These are phyloP conservation scores for Albizia julibrissin DNA, from an alignment of 306 rosid species.

Conservation along the genomic window DNA sequence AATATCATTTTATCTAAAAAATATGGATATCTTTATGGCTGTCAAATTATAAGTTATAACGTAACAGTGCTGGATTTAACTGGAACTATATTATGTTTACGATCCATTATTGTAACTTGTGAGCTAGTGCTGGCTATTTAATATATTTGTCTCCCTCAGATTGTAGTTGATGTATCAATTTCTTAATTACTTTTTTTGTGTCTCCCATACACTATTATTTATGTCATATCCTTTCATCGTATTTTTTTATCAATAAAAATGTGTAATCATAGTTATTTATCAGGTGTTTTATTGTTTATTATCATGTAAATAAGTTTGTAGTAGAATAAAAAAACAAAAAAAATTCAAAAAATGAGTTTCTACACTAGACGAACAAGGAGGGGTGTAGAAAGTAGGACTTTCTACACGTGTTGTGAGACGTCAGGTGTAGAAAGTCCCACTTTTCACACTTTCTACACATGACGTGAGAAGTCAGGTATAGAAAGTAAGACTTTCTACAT, in stretches of 20 bases:
- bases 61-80: conserved; percentile 10
- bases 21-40: conserved; percentile 41
- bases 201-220: neutral
- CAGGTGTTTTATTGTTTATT: no score
- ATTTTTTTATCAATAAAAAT: neutral
- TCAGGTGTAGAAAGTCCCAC: no score
- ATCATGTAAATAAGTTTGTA: no score
- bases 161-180: neutral
- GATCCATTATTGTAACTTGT: conserved; percentile 3
- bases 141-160: neutral
- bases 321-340: no score
- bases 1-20: conserved; percentile 46
- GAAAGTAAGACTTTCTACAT: no score
- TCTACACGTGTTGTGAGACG: no score
- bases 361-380: no score
- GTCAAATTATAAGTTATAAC: conserved; percentile 11
- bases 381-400: no score
- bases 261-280: neutral
- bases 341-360: no score
- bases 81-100: neutral
- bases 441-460: no score
- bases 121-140: conserved; percentile 27
- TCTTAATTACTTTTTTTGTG: neutral
- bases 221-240: neutral
- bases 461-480: no score